Evolutionary conservation across 805 yeast species (phyloP).

Genomic region (Saturnispora gosingensis): DNA sequence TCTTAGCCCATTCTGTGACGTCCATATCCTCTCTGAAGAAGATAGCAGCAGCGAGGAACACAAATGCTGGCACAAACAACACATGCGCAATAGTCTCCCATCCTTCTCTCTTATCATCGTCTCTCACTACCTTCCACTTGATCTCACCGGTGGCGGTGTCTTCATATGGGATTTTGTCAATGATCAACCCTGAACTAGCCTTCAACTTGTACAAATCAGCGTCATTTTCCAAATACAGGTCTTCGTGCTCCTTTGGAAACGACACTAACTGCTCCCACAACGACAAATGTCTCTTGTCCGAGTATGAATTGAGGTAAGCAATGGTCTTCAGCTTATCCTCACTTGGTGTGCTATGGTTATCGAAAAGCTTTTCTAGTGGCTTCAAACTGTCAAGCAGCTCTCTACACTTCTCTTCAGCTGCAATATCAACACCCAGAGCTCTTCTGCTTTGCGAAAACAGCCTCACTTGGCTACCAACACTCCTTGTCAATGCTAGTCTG

Average conservation of each 20-base stretch:
- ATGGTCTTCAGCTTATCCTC: slow-evolving; percentile 65
- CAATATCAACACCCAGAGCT: slow-evolving; percentile 8
- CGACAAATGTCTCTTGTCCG: slow-evolving; percentile 47
- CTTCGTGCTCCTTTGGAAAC: slow-evolving; percentile 43
- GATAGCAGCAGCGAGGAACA: slow-evolving; percentile 43
- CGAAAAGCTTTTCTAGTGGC: slow-evolving; percentile 54
- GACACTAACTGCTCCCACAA: slow-evolving; percentile 33
- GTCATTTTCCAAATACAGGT: slow-evolving; percentile 51
- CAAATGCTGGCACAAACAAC: slow-evolving; percentile 62
- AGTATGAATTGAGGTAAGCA: slow-evolving; percentile 58
- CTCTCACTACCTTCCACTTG: slow-evolving; percentile 70
- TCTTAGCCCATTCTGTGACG: slow-evolving; percentile 69
- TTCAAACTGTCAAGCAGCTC: slow-evolving; percentile 53
- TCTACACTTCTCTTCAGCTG: slow-evolving; percentile 51
- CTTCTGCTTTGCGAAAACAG: neutral
- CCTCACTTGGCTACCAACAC: neutral
- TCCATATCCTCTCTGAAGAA: slow-evolving; percentile 42
- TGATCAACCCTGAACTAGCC: slow-evolving; percentile 51
- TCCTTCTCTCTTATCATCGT: slow-evolving; percentile 63
- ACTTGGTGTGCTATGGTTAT: slow-evolving; percentile 57
- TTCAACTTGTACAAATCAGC: slow-evolving; percentile 50
- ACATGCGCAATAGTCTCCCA: slow-evolving; percentile 75
- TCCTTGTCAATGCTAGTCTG: neutral
- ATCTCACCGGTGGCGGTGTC: slow-evolving; percentile 71
- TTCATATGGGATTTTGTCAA: slow-evolving; percentile 78